Percentiles rank a stretch among this genome's conserved stretches.
These are phyloP conservation scores for Lactarius psammicola DNA, from an alignment of 768 basidiomycete genomes.

Conservation along the genomic window DNA sequence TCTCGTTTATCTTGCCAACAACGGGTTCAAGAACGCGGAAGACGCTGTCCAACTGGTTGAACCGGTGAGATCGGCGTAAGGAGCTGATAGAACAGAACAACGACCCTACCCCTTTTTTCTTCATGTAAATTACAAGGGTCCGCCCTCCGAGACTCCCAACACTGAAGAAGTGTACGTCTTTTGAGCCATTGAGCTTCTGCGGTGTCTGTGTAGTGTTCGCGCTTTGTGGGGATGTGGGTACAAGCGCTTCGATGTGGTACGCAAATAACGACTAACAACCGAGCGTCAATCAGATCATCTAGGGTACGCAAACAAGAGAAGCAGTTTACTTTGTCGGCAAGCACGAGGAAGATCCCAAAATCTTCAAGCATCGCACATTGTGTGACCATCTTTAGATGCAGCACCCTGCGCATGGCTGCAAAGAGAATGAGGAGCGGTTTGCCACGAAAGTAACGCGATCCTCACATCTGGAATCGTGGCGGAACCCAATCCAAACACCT, in stretches of 20 bases:
- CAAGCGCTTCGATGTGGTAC: conserved; percentile 93
- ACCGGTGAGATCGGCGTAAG: conserved; percentile 15
- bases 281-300: not conserved
- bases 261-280: conserved; percentile 73
- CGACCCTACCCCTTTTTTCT: conserved; percentile 77
- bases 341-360: conserved; percentile 93
- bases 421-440: conserved; percentile 7
- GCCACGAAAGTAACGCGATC: conserved; percentile 12
- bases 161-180: conserved; percentile 95
- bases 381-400: conserved; percentile 91
- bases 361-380: conserved; percentile 96
- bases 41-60: conserved; percentile 70
- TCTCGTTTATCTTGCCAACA: conserved; percentile 82
- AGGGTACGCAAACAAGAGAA: not conserved
- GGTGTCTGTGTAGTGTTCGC: conserved; percentile 73
- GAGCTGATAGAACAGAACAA: conserved; percentile 25
- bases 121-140: conserved; percentile 93
- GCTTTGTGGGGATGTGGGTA: conserved; percentile 77
- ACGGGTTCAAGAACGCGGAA: conserved; percentile 98
- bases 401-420: conserved; percentile 85
- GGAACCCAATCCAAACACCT: conserved; percentile 94
- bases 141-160: conserved; percentile 85
- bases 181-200: conserved; percentile 85
- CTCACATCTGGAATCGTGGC: conserved; percentile 83
- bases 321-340: conserved; percentile 76